Evolutionary conservation across 73 alveolate species (phyloP), one percentile per base, ranked within the genome.

Genomic region (Paramecium caudatum): DNA sequence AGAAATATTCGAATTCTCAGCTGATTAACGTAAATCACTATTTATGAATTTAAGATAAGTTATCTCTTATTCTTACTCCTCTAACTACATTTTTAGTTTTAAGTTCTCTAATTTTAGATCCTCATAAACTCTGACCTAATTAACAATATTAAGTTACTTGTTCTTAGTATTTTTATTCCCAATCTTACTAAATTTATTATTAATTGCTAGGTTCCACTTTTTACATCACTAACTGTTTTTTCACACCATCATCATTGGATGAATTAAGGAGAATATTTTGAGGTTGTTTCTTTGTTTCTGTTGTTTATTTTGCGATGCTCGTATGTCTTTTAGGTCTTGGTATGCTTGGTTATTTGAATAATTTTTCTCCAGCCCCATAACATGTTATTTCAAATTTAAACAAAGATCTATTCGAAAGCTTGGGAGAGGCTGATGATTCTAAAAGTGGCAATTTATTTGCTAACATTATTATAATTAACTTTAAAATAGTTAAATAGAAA

Each of bases 61-160:
- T 5, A 55, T 55, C 30, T 55, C 4, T 4, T 55, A 55, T 55
- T 55, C 80, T 43, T 55, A 27, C 7, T 55, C 80, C 21, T 55
- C 46, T 55, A 55, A 55, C 43, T 55, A 43, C 80, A 55, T 55
- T 55, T 55, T 55, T 55, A 55, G 13, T 55, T 55, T 55, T 0
- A 55, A 37, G 30, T 55, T 55, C 16, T 55, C 80, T 55, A 21
- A 10, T 55, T 55, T 55, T 23, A 55, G 12, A 55, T 55, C 80
- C 80, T 55, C 80, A 0, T 8, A 19, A 55, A 55, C 30, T 55
- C 43, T 55, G 30, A 10, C 30, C 80, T 55, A 5, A 55, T 27
- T 55, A 55, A 23, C 70, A 16, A 49, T 13, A 30, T 21, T 16
- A 49, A 23, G 30, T 55, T 55, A 19, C 80, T 55, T 49, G 17